These are phyloP conservation scores for Heterobasidion irregulare DNA, from an alignment of 1,284 basidiomycete species.

Conservation along the genomic window DNA sequence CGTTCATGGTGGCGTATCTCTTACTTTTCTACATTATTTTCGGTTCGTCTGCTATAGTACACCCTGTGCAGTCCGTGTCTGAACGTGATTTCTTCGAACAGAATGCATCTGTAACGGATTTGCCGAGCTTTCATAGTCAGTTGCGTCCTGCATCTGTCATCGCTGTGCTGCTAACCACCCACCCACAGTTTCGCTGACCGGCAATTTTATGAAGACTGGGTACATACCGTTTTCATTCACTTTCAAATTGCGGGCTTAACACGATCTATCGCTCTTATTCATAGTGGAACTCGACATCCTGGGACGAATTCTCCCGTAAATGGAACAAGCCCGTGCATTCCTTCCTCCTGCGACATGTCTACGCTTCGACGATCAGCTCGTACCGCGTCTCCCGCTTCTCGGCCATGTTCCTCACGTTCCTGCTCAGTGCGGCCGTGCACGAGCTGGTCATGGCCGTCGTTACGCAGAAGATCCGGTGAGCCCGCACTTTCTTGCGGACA, in stretches of 20 bases:
- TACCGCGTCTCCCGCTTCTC: constrained; percentile 67
- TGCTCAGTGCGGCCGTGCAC: constrained; percentile 83
- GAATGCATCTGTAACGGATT: constrained; percentile 96
- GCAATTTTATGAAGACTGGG: constrained; percentile 96
- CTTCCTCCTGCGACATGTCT: constrained; percentile 93
- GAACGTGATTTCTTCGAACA: constrained; percentile 18
- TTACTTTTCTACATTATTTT: constrained; percentile 82
- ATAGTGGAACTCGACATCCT: constrained; percentile 92
- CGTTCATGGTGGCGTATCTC: constrained; percentile 85
- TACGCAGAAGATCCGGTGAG: constrained; percentile 79
- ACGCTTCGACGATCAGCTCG: constrained; percentile 77
- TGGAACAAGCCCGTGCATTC: constrained; percentile 93
- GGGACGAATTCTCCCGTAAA: constrained; percentile 95
- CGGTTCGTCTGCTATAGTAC: constrained; percentile 31
- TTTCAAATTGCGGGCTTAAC: neutral
- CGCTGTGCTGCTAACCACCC: neutral
- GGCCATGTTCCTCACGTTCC: constrained; percentile 90
- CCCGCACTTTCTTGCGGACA: constrained; percentile 4
- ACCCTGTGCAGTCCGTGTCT: constrained; percentile 1
- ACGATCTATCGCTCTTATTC: neutral
- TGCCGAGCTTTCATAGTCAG: constrained; percentile 80
- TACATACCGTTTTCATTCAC: constrained; percentile 18
- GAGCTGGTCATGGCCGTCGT: constrained; percentile 96
- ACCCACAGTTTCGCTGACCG: constrained; percentile 80
- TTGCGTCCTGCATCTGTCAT: neutral